Conservation (phyloP, 805 yeast species). For the Cyberlindnera galapagoensis region DNA sequence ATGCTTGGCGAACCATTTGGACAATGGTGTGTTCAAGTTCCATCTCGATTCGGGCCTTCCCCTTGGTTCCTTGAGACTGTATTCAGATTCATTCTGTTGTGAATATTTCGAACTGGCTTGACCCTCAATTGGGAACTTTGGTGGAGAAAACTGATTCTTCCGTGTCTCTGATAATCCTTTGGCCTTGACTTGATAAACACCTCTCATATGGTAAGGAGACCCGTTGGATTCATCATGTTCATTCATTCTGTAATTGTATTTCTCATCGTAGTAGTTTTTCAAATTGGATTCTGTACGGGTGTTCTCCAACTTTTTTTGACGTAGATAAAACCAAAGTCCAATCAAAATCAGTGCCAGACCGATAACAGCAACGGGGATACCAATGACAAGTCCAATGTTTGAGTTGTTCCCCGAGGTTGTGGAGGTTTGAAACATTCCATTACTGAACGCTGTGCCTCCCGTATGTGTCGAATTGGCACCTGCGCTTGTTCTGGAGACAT, state of each 20-base stretch:
- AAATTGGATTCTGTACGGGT: slow-evolving; percentile 7
- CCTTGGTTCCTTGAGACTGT: slow-evolving; percentile 16
- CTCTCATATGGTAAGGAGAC: slow-evolving; percentile 12
- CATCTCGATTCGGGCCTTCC: slow-evolving; percentile 13
- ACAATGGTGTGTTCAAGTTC: slow-evolving; percentile 22
- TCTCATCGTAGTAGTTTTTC: slow-evolving; percentile 18
- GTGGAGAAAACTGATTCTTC: too few relatives aligned
- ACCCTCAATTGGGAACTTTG: not conserved
- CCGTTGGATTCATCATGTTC: slow-evolving; percentile 2
- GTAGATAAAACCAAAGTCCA: slow-evolving; percentile 12
- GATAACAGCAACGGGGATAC: slow-evolving; percentile 22
- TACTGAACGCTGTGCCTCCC: not conserved
- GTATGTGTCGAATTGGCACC: not conserved
- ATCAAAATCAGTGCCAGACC: slow-evolving; percentile 9
- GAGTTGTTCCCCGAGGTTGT: slow-evolving; percentile 4
- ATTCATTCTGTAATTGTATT: slow-evolving; percentile 18
- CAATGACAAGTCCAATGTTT: slow-evolving; percentile 20
- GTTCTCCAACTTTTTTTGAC: slow-evolving; percentile 7
- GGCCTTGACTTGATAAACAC: slow-evolving; percentile 13
- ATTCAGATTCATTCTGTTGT: slow-evolving; percentile 9
- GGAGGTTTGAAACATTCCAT: not conserved
- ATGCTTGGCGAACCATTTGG: slow-evolving; percentile 23
- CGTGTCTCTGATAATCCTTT: too few relatives aligned
- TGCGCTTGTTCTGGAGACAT: not conserved
- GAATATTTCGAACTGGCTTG: not conserved